Conservation (phyloP, 2,329 filamentous ascomycete genomes). For the Colletotrichum falcatum region DNA sequence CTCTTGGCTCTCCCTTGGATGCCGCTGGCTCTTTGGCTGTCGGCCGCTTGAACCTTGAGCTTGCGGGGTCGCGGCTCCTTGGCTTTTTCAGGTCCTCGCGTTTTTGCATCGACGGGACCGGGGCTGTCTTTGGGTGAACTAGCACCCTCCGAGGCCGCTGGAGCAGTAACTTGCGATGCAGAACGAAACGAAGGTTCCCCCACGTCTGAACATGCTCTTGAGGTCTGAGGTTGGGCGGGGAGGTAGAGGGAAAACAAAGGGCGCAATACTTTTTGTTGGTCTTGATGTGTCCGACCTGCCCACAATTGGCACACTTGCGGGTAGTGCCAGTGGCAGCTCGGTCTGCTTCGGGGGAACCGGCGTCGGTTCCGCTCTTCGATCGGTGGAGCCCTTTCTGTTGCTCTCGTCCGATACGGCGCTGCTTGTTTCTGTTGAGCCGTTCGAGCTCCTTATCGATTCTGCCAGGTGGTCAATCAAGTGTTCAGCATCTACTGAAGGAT, state of each 20-base stretch:
- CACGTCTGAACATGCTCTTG: slow-evolving; percentile 36
- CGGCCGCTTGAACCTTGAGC: neutral
- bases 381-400: slow-evolving; percentile 80
- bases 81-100: slow-evolving; percentile 7
- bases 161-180: slow-evolving; percentile 24
- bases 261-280: slow-evolving; percentile 93
- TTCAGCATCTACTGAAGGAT: slow-evolving; percentile 31
- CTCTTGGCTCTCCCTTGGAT: slow-evolving; percentile 34
- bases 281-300: slow-evolving; percentile 96
- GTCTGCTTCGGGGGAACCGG: slow-evolving; percentile 64
- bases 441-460: slow-evolving; percentile 81
- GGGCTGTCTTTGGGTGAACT: slow-evolving; percentile 33
- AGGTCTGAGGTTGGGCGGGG: slow-evolving; percentile 28
- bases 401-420: slow-evolving; percentile 89
- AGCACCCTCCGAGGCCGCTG: slow-evolving; percentile 32
- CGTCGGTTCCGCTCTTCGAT: slow-evolving; percentile 50
- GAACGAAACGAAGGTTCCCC: slow-evolving; percentile 32
- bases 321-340: slow-evolving; percentile 74
- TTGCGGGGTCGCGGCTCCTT: neutral
- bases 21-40: neutral
- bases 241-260: slow-evolving; percentile 46
- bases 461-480: slow-evolving; percentile 44
- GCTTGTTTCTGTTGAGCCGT: slow-evolving; percentile 90
- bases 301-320: slow-evolving; percentile 97
- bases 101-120: slow-evolving; percentile 26